Conservation (phyloP, 2,329 filamentous ascomycete genomes). For the Cordyceps militaris region DNA sequence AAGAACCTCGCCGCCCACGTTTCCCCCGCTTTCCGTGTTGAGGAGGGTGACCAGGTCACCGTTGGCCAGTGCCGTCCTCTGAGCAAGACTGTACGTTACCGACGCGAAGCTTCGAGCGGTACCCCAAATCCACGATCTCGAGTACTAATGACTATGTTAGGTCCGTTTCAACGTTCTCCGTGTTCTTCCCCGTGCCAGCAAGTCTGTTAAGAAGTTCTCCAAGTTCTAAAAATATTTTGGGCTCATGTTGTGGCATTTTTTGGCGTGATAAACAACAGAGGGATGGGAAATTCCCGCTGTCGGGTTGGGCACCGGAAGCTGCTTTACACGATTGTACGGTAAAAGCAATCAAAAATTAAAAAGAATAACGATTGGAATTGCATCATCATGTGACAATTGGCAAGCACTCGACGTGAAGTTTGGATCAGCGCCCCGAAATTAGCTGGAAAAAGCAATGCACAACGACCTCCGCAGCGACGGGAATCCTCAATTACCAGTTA, state of each 20-base stretch:
- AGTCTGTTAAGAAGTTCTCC: conserved; percentile 94
- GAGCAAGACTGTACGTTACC: conserved; percentile 89
- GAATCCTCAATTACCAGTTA: not conserved
- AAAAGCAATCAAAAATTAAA: conserved; percentile 37
- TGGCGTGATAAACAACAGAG: conserved; percentile 45
- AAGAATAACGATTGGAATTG: conserved; percentile 34
- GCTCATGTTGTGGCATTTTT: conserved; percentile 44
- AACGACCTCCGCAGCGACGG: not conserved
- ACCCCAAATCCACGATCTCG: not conserved
- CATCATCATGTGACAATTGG: not conserved
- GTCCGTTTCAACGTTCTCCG: conserved; percentile 99
- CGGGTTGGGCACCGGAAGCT: conserved; percentile 36
- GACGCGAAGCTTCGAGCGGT: not conserved
- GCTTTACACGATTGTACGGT: conserved; percentile 38
- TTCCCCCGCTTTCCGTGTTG: conserved; percentile 98
- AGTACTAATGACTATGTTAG: conserved; percentile 38
- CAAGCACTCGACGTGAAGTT: not conserved
- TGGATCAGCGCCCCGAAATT: not conserved
- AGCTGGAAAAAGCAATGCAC: not conserved
- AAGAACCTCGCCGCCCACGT: conserved; percentile 99
- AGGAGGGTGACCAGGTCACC: conserved; percentile 98
- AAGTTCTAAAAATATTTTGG: conserved; percentile 74
- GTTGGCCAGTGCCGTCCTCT: conserved; percentile 99
- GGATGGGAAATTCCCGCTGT: conserved; percentile 30
- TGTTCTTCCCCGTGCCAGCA: conserved; percentile 94